phyloP scores from a whole-genome alignment of 164 flowering plant species.

The Taxillus chinensis region DNA sequence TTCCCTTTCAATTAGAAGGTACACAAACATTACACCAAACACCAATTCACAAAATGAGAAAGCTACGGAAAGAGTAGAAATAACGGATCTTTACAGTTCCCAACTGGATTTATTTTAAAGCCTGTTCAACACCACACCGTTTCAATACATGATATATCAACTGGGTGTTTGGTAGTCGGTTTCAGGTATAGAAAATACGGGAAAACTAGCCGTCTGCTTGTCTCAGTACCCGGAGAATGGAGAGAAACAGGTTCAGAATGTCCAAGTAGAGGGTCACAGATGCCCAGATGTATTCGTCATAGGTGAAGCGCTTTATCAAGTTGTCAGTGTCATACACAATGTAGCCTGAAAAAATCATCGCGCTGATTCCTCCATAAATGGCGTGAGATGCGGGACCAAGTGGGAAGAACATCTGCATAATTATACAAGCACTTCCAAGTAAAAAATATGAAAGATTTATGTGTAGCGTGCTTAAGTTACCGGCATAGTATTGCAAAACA shows the following conservation, averaged over 20 bases:
- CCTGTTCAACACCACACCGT: no score
- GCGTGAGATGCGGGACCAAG: slow-evolving; percentile 68
- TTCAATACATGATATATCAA: no score
- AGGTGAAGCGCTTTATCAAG: slow-evolving; percentile 84
- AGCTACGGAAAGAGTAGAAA: no score
- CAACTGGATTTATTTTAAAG: no score
- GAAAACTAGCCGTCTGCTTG: slow-evolving; percentile 26
- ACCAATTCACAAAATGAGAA: no score
- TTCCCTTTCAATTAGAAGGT: no score
- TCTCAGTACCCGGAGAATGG: slow-evolving; percentile 71
- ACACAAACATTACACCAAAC: no score
- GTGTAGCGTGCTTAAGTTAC: no score
- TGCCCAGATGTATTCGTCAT: slow-evolving; percentile 94
- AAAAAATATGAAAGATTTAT: background rate
- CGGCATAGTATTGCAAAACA: background rate
- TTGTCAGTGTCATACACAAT: slow-evolving; percentile 86
- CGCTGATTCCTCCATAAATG: slow-evolving; percentile 66
- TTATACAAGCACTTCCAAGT: background rate
- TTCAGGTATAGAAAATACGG: background rate
- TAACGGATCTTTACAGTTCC: no score
- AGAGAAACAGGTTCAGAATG: slow-evolving; percentile 82
- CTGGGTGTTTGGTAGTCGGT: no score
- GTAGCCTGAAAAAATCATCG: slow-evolving; percentile 79
- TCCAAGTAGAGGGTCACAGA: slow-evolving; percentile 84
- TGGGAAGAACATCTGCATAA: slow-evolving; percentile 77